Evolutionary conservation across 345 rosid species (phyloP).

Genomic region (Anacardium occidentale): DNA sequence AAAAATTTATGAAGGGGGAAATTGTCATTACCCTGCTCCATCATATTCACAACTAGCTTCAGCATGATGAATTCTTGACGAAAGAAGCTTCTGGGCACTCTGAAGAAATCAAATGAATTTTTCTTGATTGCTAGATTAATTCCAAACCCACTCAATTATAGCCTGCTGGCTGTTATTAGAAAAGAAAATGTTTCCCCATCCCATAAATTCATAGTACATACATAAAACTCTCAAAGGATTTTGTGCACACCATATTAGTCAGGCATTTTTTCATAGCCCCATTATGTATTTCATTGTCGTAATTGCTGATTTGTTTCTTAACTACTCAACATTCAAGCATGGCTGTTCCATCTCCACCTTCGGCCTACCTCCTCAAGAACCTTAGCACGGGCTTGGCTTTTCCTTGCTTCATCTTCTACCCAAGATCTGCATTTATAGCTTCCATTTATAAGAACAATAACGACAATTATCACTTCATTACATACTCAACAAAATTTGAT

Average conservation of each 20-base stretch:
- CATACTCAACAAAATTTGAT: not conserved
- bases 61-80: too few species aligned
- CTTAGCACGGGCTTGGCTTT: conserved; percentile 83
- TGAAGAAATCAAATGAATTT: not conserved
- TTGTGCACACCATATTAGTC: not conserved
- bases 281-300: not conserved
- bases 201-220: not conserved
- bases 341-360: conserved; percentile 84
- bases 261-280: not conserved
- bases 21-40: too few species aligned
- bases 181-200: not conserved
- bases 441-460: conserved; percentile 14
- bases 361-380: conserved; percentile 78
- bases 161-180: not conserved
- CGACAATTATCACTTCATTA: not conserved
- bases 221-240: not conserved
- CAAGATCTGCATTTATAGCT: conserved; percentile 58
- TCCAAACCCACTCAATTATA: not conserved
- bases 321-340: conserved; percentile 24
- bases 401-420: conserved; percentile 92
- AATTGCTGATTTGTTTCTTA: too few species aligned
- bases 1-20: too few species aligned
- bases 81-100: too few species aligned
- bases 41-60: too few species aligned
- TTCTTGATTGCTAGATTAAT: not conserved